phyloP scores from a whole-genome alignment of 257 asterid species.

The Ophiorrhiza pumila region DNA sequence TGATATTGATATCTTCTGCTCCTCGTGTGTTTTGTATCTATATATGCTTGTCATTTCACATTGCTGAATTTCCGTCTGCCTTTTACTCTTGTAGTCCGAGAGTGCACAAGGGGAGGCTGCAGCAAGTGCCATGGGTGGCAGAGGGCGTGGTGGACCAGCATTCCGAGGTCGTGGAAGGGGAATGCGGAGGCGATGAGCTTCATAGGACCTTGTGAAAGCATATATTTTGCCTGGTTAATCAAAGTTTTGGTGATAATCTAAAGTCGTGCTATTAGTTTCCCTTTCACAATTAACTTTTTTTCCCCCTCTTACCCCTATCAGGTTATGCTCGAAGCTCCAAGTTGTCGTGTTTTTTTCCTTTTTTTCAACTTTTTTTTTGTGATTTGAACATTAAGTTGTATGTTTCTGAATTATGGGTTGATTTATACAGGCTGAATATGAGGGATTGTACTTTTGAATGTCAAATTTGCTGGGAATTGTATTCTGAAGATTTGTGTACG shows the following conservation, averaged over 20 bases:
- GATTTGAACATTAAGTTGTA: background rate
- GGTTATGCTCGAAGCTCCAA: background rate
- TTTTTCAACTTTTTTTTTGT: too few relatives aligned
- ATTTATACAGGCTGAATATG: too few relatives aligned
- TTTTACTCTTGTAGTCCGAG: slow-evolving; percentile 59
- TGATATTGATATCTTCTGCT: background rate
- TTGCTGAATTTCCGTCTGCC: background rate
- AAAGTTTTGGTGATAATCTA: slow-evolving; percentile 16
- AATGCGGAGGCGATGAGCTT: slow-evolving; percentile 69
- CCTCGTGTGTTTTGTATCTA: background rate
- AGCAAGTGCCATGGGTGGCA: slow-evolving; percentile 71
- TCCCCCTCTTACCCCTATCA: background rate
- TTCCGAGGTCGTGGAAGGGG: slow-evolving; percentile 83
- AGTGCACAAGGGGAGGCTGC: slow-evolving; percentile 99
- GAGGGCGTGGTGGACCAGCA: slow-evolving; percentile 70
- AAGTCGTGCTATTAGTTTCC: background rate
- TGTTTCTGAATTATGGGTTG: background rate
- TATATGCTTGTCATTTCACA: background rate
- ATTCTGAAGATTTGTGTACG: too few relatives aligned
- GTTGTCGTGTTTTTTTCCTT: background rate
- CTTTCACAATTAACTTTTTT: background rate
- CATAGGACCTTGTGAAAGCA: background rate
- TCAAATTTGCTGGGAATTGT: background rate
- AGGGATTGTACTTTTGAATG: background rate
- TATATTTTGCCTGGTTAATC: slow-evolving; percentile 9